These are phyloP conservation scores for Pseudozyma sp. DNA, from an alignment of 1,284 basidiomycete species.

Conservation along the genomic window DNA sequence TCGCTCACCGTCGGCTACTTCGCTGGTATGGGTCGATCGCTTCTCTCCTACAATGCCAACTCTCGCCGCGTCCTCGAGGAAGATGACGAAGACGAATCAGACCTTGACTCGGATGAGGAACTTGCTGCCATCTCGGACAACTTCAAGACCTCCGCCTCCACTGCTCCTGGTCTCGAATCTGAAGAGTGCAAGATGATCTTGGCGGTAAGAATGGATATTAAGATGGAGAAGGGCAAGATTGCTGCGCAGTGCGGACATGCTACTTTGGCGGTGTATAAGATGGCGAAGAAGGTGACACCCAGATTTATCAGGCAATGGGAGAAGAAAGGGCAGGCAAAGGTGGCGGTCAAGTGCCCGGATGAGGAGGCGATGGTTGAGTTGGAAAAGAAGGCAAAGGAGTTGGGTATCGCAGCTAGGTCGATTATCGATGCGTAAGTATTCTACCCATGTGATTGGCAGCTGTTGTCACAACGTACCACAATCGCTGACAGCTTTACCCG, in stretches of 20 bases:
- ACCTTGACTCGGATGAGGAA: conserved; percentile 43
- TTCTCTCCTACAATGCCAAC: conserved; percentile 52
- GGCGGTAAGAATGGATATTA: conserved; percentile 65
- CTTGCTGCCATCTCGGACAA: conserved; percentile 33
- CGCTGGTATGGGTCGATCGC: conserved; percentile 53
- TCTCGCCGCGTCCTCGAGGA: conserved; percentile 20
- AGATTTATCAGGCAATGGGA: conserved; percentile 58
- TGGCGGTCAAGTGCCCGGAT: conserved; percentile 64
- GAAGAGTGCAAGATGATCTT: conserved; percentile 68
- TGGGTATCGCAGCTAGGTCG: conserved; percentile 54
- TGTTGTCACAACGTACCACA: background rate
- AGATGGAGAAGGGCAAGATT: conserved; percentile 69
- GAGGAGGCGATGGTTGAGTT: conserved; percentile 57
- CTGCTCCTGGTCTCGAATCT: conserved; percentile 11
- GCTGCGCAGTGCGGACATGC: conserved; percentile 68
- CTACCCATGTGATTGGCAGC: background rate
- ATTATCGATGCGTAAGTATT: conserved; percentile 85
- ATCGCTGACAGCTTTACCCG: background rate
- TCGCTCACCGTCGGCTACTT: conserved; percentile 61
- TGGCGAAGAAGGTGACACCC: conserved; percentile 50
- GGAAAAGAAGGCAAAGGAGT: conserved; percentile 45
- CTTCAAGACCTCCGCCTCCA: conserved; percentile 6
- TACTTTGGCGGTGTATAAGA: conserved; percentile 63
- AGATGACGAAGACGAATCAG: conserved; percentile 26
- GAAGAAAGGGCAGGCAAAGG: conserved; percentile 62